Percentiles rank a stretch among this genome's conserved stretches.
These are phyloP conservation scores for Yamadazyma mexicana DNA, from an alignment of 1,139 yeast genomes.

Conservation along the genomic window DNA sequence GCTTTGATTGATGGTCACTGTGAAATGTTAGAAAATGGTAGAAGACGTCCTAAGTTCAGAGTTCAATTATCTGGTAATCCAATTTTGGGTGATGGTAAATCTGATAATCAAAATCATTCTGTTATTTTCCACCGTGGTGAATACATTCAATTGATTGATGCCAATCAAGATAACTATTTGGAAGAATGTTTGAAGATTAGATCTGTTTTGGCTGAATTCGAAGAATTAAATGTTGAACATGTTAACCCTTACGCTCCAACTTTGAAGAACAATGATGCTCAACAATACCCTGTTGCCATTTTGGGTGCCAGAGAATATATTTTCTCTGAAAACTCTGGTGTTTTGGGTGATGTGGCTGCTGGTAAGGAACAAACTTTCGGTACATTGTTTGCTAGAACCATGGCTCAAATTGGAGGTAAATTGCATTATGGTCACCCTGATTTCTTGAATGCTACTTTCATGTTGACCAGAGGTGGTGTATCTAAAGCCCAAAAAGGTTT, in stretches of 20 bases:
- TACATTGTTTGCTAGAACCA: slow-evolving; percentile 94
- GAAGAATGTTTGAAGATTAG: slow-evolving; percentile 98
- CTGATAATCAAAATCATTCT: slow-evolving; percentile 98
- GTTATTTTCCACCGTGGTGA: slow-evolving; percentile 98
- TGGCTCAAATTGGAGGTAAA: slow-evolving; percentile 98
- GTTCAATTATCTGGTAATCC: slow-evolving; percentile 98
- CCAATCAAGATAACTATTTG: slow-evolving; percentile 96
- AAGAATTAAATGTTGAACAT: slow-evolving; percentile 87
- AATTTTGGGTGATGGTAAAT: slow-evolving; percentile 98
- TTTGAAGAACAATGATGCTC: slow-evolving; percentile 42
- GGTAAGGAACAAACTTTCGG: slow-evolving; percentile 99
- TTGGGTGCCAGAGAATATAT: slow-evolving; percentile 99
- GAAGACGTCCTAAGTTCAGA: slow-evolving; percentile 98
- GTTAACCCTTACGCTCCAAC: slow-evolving; percentile 76
- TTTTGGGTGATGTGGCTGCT: slow-evolving; percentile 98
- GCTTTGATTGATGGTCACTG: slow-evolving; percentile 98
- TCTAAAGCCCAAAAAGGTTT: slow-evolving; percentile 98
- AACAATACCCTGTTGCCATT: slow-evolving; percentile 82
- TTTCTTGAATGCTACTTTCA: slow-evolving; percentile 89
- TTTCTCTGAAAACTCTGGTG: slow-evolving; percentile 98
- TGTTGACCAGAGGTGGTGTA: slow-evolving; percentile 99
- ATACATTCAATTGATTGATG: slow-evolving; percentile 95
- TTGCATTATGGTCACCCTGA: slow-evolving; percentile 99
- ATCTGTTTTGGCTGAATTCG: slow-evolving; percentile 96
- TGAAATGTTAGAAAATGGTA: slow-evolving; percentile 95